A percentile compares a stretch with the other conserved stretches of the same genome.
phyloP scores from a whole-genome alignment of 768 basidiomycete genomes.

The Calvatia gigantea region DNA sequence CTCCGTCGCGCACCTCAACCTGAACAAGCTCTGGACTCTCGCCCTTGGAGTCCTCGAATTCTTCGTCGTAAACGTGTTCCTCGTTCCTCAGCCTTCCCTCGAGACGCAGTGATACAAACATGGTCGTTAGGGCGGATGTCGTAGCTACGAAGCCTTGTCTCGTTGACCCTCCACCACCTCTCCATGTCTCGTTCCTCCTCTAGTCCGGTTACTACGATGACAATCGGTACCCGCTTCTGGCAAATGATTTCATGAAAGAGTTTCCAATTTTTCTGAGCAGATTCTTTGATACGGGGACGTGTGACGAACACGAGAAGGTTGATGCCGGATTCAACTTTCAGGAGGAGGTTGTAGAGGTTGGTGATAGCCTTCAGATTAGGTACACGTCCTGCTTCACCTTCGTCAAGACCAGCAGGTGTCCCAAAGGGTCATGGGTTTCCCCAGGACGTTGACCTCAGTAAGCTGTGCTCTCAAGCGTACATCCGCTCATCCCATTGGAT shows the following conservation, averaged over 20 bases:
- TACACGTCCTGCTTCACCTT: slow-evolving; percentile 23
- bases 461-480: slow-evolving; percentile 26
- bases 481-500: slow-evolving; percentile 29
- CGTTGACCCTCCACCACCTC: slow-evolving; percentile 7
- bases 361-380: slow-evolving; percentile 16
- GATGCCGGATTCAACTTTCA: background rate
- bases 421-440: slow-evolving; percentile 24
- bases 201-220: background rate
- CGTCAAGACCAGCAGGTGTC: slow-evolving; percentile 38
- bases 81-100: slow-evolving; percentile 6
- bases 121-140: slow-evolving; percentile 1
- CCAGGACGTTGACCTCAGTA: slow-evolving; percentile 24
- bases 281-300: background rate
- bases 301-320: slow-evolving; percentile 11
- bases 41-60: slow-evolving; percentile 9
- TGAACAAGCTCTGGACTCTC: background rate
- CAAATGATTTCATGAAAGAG: background rate
- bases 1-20: background rate
- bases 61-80: slow-evolving; percentile 11
- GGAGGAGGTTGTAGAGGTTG: slow-evolving; percentile 15
- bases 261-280: slow-evolving; percentile 1
- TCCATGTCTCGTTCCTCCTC: background rate
- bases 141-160: background rate
- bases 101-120: slow-evolving; percentile 14
- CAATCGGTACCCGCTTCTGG: background rate